Percentiles rank a stretch among this genome's conserved stretches.
Conservation (phyloP, 139 green algal species). For the Picochlorum sp. region DNA sequence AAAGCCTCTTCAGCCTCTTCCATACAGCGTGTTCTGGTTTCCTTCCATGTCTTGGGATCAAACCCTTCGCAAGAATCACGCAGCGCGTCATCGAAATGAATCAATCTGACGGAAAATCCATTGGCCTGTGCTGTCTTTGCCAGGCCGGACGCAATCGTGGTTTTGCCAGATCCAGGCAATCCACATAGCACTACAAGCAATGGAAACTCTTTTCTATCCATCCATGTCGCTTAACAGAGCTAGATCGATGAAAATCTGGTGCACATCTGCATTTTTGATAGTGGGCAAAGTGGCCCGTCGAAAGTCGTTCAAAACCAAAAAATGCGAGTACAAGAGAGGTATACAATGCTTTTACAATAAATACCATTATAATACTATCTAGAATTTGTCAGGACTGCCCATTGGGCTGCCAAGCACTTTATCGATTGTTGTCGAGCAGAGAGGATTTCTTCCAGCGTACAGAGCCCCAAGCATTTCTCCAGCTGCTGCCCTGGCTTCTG, state of each 20-base stretch:
- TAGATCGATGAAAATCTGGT: no score
- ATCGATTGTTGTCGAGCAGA: no score
- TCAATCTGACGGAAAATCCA: neutral
- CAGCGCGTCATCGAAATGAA: conserved; percentile 8
- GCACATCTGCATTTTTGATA: no score
- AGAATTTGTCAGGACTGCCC: no score
- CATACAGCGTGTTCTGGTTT: neutral
- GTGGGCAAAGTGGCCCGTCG: no score
- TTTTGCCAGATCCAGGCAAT: conserved; percentile 11
- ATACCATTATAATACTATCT: no score
- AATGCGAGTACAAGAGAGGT: no score
- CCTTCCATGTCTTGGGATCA: neutral
- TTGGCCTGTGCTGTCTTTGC: neutral
- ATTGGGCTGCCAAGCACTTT: no score
- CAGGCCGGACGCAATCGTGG: neutral
- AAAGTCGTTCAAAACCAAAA: no score
- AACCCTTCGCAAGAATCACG: no score
- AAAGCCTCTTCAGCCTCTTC: neutral
- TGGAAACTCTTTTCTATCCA: neutral
- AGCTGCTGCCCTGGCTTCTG: conserved; percentile 3
- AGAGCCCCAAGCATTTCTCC: neutral
- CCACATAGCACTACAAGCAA: conserved; percentile 5
- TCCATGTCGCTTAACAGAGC: no score
- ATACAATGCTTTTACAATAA: no score
- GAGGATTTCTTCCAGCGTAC: conserved; percentile 1